Percentiles rank a stretch among this genome's conserved stretches.
Evolutionary conservation across 805 yeast species (phyloP).

Genomic region (Zygotorulaspora chibaensis): DNA sequence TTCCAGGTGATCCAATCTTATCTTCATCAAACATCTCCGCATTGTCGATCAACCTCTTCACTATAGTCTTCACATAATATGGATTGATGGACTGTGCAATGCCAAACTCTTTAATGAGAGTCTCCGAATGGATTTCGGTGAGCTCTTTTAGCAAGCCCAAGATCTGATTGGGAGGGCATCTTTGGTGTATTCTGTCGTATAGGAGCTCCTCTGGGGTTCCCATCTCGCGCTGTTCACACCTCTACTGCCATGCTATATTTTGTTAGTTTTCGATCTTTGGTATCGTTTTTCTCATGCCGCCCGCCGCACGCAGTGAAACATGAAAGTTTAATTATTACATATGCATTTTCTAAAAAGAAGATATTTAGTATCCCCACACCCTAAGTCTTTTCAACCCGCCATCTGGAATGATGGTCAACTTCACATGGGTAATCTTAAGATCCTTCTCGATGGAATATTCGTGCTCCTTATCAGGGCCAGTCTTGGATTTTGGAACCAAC

Average conservation of each 20-base stretch:
- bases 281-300: too few species aligned
- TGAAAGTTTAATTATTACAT: too few species aligned
- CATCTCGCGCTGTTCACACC: neutral
- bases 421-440: slow-evolving; percentile 59
- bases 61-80: slow-evolving; percentile 46
- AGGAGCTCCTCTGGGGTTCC: slow-evolving; percentile 2
- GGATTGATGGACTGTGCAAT: slow-evolving; percentile 39
- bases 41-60: slow-evolving; percentile 40
- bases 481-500: slow-evolving; percentile 64
- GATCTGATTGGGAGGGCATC: slow-evolving; percentile 12
- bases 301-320: too few species aligned
- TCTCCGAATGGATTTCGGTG: slow-evolving; percentile 9
- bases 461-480: slow-evolving; percentile 84
- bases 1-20: neutral
- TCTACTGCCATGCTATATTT: too few species aligned
- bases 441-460: slow-evolving; percentile 37
- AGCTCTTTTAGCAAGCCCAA: slow-evolving; percentile 11
- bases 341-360: neutral
- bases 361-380: slow-evolving; percentile 54
- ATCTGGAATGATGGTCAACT: slow-evolving; percentile 84
- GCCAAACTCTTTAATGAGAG: slow-evolving; percentile 20
- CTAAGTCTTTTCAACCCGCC: slow-evolving; percentile 94
- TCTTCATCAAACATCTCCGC: slow-evolving; percentile 37
- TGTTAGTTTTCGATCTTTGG: too few species aligned
- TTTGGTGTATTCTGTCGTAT: slow-evolving; percentile 14